A percentile compares a stretch with the other conserved stretches of the same genome.
phyloP scores from a whole-genome alignment of 176 grass and related monocot species.

The Oryza coarctata region DNA sequence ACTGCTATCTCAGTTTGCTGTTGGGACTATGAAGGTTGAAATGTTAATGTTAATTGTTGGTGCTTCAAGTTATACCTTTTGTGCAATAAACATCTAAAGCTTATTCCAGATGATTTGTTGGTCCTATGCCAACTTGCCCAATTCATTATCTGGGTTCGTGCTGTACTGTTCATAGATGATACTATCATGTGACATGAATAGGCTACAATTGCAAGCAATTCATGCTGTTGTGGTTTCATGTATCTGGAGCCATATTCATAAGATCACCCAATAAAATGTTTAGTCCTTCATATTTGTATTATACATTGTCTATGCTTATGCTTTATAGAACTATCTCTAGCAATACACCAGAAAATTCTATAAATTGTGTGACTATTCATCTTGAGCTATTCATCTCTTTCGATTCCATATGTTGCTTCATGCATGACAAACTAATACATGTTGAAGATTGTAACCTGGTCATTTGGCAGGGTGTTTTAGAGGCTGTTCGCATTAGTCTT shows the following conservation, averaged over 20 bases:
- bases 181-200: conserved; percentile 13
- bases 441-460: conserved; percentile 41
- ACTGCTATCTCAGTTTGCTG: neutral
- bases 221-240: neutral
- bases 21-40: neutral
- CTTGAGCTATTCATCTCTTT: conserved; percentile 19
- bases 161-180: neutral
- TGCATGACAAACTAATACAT: neutral
- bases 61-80: conserved; percentile 11
- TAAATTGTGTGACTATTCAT: neutral
- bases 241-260: conserved; percentile 8
- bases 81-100: neutral
- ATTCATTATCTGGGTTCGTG: neutral
- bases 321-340: conserved; percentile 17
- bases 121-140: neutral
- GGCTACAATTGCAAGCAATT: neutral
- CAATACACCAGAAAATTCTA: conserved; percentile 26
- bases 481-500: conserved; percentile 98
- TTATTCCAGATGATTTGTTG: neutral
- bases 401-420: conserved; percentile 13
- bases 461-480: conserved; percentile 79
- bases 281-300: neutral
- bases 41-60: conserved; percentile 21
- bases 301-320: conserved; percentile 4
- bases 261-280: neutral